A percentile compares a stretch with the other conserved stretches of the same genome.
Evolutionary conservation across 805 yeast species (phyloP).

Genomic region (Yarrowia sp.): DNA sequence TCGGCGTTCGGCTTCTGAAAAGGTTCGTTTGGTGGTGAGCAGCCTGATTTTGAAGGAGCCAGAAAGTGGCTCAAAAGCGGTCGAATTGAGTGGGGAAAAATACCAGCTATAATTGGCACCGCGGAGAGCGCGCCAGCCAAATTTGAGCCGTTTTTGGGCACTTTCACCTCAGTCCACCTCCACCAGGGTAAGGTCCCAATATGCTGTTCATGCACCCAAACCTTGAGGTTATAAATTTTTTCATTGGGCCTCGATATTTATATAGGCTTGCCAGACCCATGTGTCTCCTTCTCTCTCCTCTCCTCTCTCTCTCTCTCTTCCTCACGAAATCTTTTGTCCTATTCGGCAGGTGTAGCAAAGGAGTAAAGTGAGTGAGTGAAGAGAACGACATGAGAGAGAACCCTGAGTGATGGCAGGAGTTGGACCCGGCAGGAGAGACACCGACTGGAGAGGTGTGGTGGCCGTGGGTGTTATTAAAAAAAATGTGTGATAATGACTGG

Average conservation of each 20-base stretch:
- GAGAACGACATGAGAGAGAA: slow-evolving; percentile 4
- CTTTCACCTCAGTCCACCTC: not conserved
- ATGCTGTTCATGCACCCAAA: slow-evolving; percentile 9
- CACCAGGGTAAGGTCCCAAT: slow-evolving; percentile 26
- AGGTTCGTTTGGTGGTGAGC: not conserved
- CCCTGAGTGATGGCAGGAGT: not conserved
- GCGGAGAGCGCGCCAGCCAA: too few relatives aligned
- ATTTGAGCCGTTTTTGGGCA: not conserved
- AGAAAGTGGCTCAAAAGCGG: not conserved
- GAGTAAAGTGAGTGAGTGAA: slow-evolving; percentile 36
- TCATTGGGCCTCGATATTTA: slow-evolving; percentile 16
- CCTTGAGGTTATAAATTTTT: slow-evolving; percentile 36
- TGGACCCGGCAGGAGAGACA: not conserved
- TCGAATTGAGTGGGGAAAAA: not conserved
- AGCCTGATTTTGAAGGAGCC: not conserved
- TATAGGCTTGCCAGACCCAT: slow-evolving; percentile 4
- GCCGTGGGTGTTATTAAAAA: too few relatives aligned
- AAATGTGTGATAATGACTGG: not conserved
- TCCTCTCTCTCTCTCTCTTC: slow-evolving; percentile 35
- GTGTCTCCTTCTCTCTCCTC: slow-evolving; percentile 37
- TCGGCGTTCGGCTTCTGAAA: slow-evolving; percentile 6
- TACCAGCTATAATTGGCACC: not conserved
- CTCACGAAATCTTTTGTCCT: slow-evolving; percentile 32
- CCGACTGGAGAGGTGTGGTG: not conserved
- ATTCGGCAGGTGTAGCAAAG: slow-evolving; percentile 38